A percentile compares a stretch with the other conserved stretches of the same genome.
These are phyloP conservation scores for Thielaviopsis cerberus DNA, from an alignment of 2,329 filamentous ascomycete species.

Conservation along the genomic window DNA sequence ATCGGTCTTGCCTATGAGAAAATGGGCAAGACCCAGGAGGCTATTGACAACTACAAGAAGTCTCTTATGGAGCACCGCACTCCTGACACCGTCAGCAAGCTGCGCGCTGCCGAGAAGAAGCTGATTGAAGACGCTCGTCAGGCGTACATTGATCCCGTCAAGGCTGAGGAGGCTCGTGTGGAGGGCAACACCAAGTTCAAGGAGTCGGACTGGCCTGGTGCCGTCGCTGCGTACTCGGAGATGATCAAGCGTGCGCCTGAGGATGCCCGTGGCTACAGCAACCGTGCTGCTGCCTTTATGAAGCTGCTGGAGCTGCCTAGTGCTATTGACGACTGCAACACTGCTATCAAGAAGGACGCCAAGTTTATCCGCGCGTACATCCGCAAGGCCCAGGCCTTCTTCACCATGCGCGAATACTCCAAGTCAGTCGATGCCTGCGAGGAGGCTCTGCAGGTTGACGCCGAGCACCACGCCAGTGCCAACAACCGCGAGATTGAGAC, in stretches of 20 bases:
- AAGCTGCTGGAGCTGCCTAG: conserved; percentile 92
- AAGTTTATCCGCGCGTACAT: conserved; percentile 93
- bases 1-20: conserved; percentile 92
- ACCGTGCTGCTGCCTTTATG: conserved; percentile 89
- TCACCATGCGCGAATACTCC: conserved; percentile 96
- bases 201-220: conserved; percentile 83
- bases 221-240: conserved; percentile 83
- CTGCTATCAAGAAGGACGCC: conserved; percentile 75
- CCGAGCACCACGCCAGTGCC: conserved; percentile 46
- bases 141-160: conserved; percentile 73
- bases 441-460: conserved; percentile 62
- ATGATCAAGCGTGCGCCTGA: conserved; percentile 92
- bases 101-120: conserved; percentile 73
- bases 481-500: conserved; percentile 83
- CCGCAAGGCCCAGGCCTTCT: conserved; percentile 85
- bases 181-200: conserved; percentile 96
- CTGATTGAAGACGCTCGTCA: conserved; percentile 58
- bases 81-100: conserved; percentile 80
- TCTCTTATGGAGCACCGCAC: conserved; percentile 94
- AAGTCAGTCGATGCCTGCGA: conserved; percentile 80
- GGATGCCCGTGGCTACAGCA: conserved; percentile 87
- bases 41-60: conserved; percentile 79
- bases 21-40: conserved; percentile 56
- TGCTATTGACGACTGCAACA: conserved; percentile 80
- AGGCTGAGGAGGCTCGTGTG: conserved; percentile 89